Conservation (phyloP, 495 filamentous ascomycete genomes). For the Aspergillus heteromorphus region DNA sequence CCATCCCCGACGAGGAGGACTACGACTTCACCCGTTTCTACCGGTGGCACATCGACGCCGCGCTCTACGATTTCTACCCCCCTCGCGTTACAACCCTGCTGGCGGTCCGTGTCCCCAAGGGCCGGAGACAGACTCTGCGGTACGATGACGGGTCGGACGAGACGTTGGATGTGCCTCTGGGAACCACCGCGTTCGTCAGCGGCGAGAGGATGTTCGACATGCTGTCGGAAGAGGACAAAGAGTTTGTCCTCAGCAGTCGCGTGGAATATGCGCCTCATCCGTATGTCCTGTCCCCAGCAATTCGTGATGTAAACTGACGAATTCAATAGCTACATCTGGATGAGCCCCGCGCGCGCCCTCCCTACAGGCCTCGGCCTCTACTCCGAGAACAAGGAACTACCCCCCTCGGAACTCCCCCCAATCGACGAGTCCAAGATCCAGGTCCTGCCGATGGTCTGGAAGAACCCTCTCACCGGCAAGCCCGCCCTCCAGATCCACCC, state of each 20-base stretch:
- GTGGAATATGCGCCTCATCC: conserved; percentile 72
- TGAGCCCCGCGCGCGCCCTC: conserved; percentile 57
- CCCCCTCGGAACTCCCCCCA: conserved; percentile 50
- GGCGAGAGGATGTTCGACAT: conserved; percentile 60
- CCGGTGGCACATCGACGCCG: conserved; percentile 75
- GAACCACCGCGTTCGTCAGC: conserved; percentile 70
- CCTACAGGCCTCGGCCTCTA: conserved; percentile 62
- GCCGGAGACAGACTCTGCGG: conserved; percentile 56
- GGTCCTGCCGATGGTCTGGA: conserved; percentile 66
- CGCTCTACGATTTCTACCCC: conserved; percentile 65
- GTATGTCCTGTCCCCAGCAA: conserved; percentile 12
- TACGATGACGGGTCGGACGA: conserved; percentile 70
- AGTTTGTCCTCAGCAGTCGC: conserved; percentile 56
- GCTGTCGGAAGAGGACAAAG: conserved; percentile 57
- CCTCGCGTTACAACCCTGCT: conserved; percentile 64
- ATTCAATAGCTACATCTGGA: conserved; percentile 59
- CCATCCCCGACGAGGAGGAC: conserved; percentile 58
- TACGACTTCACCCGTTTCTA: conserved; percentile 66
- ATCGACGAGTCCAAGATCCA: conserved; percentile 62
- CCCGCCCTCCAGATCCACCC: conserved; percentile 69
- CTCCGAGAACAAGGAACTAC: conserved; percentile 55
- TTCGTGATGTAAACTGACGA: background rate
- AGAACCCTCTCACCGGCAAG: conserved; percentile 61
- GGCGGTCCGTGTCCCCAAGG: conserved; percentile 60
- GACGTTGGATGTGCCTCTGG: conserved; percentile 60